Evolutionary conservation across 2,329 filamentous ascomycete species (phyloP).

Genomic region (Elsinoe ampelina): DNA sequence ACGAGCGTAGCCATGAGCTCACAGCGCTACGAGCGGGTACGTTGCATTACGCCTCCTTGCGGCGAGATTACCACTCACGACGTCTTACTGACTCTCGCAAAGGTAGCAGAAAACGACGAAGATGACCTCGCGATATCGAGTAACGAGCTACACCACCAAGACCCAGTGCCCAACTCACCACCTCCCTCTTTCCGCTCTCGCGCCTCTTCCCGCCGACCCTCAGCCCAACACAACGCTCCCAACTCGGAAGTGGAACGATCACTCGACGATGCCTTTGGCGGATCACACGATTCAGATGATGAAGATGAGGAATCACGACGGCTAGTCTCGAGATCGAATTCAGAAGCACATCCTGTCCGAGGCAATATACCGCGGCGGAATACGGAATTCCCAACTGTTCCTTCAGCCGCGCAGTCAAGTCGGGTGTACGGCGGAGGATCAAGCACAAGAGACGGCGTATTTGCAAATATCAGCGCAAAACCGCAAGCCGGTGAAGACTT

Average conservation of each 20-base stretch:
- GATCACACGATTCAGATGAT: conserved; percentile 53
- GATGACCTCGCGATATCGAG: conserved; percentile 28
- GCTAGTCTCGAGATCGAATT: conserved; percentile 34
- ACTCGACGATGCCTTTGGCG: conserved; percentile 86
- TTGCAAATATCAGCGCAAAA: conserved; percentile 87
- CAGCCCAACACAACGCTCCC: conserved; percentile 42
- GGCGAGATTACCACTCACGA: conserved; percentile 14
- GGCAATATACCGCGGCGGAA: conserved; percentile 38
- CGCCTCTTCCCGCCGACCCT: conserved; percentile 57
- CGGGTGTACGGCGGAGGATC: conserved; percentile 60
- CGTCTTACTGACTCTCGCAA: conserved; percentile 15
- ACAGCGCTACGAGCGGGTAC: conserved; percentile 42
- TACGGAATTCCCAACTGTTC: conserved; percentile 38
- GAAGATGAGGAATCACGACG: conserved; percentile 68
- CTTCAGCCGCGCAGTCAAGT: conserved; percentile 27
- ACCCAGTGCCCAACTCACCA: conserved; percentile 38
- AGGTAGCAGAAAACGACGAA: conserved; percentile 38
- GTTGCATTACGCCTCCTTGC: conserved; percentile 20
- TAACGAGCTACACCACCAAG: conserved; percentile 21
- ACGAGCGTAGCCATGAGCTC: conserved; percentile 32
- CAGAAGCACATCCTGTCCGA: conserved; percentile 19
- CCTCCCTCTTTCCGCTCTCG: conserved; percentile 82
- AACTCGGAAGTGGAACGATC: conserved; percentile 59
- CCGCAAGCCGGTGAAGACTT: conserved; percentile 71
- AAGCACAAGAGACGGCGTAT: conserved; percentile 83